Conservation (phyloP, 1,284 basidiomycete species). For the Leccinum ponderosum region DNA sequence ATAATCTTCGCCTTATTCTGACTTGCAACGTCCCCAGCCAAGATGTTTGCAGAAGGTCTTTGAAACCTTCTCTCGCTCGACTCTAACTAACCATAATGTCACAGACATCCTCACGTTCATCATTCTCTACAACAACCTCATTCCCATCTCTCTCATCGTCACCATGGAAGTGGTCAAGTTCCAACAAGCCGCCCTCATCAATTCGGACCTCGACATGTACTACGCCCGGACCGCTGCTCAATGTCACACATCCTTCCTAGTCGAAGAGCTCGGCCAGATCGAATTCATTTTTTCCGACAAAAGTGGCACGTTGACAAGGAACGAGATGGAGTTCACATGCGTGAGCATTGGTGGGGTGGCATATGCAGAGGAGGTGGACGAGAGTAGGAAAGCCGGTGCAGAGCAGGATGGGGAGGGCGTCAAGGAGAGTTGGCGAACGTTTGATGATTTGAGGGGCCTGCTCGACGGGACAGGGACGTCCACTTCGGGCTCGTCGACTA, state of each 20-base stretch:
- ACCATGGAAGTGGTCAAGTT: slow-evolving; percentile 99
- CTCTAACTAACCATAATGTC: slow-evolving; percentile 8
- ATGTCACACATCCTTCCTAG: slow-evolving; percentile 95
- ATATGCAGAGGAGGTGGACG: slow-evolving; percentile 85
- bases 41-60: slow-evolving; percentile 78
- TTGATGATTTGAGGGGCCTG: slow-evolving; percentile 65
- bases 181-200: slow-evolving; percentile 96
- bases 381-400: slow-evolving; percentile 62
- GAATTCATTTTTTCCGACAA: slow-evolving; percentile 99
- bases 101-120: slow-evolving; percentile 96
- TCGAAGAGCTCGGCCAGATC: slow-evolving; percentile 98
- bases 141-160: slow-evolving; percentile 98
- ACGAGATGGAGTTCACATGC: slow-evolving; percentile 98
- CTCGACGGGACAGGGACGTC: slow-evolving; percentile 38
- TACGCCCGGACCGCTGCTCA: slow-evolving; percentile 91
- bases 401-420: slow-evolving; percentile 49
- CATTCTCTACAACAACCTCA: slow-evolving; percentile 98
- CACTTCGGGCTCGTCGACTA: background rate
- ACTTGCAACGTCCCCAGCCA: slow-evolving; percentile 46
- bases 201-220: slow-evolving; percentile 97
- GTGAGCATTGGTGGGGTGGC: slow-evolving; percentile 88
- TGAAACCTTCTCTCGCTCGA: background rate
- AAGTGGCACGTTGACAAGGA: slow-evolving; percentile 95
- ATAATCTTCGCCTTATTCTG: background rate
- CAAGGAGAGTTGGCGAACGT: slow-evolving; percentile 75